These are phyloP conservation scores for Wallemia ichthyophaga DNA, from an alignment of 1,284 basidiomycete species.

Conservation along the genomic window DNA sequence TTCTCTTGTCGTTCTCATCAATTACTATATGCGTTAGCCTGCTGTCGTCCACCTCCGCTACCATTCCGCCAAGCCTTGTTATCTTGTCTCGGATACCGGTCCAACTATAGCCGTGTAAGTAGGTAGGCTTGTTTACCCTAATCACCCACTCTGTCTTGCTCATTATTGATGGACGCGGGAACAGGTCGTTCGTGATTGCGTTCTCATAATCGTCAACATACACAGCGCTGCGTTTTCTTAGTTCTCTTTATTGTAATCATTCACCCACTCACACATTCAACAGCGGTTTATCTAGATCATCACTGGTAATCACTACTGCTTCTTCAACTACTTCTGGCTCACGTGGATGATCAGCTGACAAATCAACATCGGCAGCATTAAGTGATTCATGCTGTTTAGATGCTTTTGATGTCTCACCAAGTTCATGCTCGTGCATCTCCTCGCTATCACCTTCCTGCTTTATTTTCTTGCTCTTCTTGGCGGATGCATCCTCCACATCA, in stretches of 20 bases:
- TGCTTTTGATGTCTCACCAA: no score
- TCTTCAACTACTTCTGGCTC: neutral
- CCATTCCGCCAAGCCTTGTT: slow-evolving; percentile 8
- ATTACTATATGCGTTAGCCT: slow-evolving; percentile 58
- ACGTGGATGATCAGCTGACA: no score
- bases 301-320: neutral
- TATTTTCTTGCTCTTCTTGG: neutral
- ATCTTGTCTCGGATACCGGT: neutral
- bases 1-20: slow-evolving; percentile 32
- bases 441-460: neutral
- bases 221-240: neutral
- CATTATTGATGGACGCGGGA: neutral
- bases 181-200: neutral
- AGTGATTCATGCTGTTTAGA: no score
- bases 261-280: neutral
- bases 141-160: neutral
- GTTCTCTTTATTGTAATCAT: neutral
- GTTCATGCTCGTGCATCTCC: neutral
- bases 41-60: slow-evolving; percentile 29
- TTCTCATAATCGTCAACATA: neutral
- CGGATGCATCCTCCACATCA: neutral
- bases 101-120: neutral
- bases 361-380: no score
- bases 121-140: neutral
- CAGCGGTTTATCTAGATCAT: neutral